Conservation (phyloP, 129 eudicot genomes). For the Rutidosis leptorrhynchoides region DNA sequence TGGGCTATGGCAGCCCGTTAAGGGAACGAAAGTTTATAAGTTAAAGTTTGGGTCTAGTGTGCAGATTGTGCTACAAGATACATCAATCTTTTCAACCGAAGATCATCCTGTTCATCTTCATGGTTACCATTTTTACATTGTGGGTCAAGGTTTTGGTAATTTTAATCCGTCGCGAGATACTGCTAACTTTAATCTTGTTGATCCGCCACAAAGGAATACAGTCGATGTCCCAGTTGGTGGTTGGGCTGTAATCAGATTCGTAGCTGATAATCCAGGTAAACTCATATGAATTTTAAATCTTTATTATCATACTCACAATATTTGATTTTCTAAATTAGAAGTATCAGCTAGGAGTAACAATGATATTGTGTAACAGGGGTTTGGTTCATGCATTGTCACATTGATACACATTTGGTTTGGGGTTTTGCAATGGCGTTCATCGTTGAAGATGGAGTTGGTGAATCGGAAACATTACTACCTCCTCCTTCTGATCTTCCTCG, state of each 20-base stretch:
- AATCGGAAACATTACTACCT: slow-evolving; percentile 3
- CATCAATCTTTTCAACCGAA: slow-evolving; percentile 50
- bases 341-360: slow-evolving; percentile 1
- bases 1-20: slow-evolving; percentile 51
- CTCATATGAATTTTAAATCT: slow-evolving; percentile 2
- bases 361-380: neutral
- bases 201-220: slow-evolving; percentile 70
- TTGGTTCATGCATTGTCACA: slow-evolving; percentile 12
- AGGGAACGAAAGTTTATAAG: slow-evolving; percentile 53
- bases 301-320: neutral
- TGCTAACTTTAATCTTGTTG: slow-evolving; percentile 56
- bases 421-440: slow-evolving; percentile 15
- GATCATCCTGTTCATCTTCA: slow-evolving; percentile 76
- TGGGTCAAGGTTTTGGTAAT: slow-evolving; percentile 74
- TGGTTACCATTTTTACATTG: slow-evolving; percentile 61
- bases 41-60: slow-evolving; percentile 54
- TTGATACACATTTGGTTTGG: slow-evolving; percentile 6
- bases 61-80: slow-evolving; percentile 60
- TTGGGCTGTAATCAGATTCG: slow-evolving; percentile 68
- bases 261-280: slow-evolving; percentile 80
- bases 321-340: neutral
- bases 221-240: slow-evolving; percentile 66
- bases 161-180: slow-evolving; percentile 53
- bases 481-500: neutral
- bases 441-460: slow-evolving; percentile 4